These are phyloP conservation scores for Talaromyces ruber DNA, from an alignment of 495 filamentous ascomycete genomes.

Conservation along the genomic window DNA sequence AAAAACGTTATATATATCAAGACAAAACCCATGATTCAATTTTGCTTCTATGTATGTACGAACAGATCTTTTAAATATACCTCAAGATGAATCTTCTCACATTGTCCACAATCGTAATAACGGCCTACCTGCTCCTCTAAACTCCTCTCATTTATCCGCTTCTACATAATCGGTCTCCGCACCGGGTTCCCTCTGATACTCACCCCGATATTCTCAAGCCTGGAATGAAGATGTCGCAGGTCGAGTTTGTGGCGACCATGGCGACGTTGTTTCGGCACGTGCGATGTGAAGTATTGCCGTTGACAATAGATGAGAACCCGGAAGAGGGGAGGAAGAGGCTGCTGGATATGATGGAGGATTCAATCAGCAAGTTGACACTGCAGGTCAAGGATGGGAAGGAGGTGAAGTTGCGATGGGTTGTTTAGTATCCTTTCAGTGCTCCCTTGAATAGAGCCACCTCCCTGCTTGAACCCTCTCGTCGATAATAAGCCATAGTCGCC, in stretches of 20 bases:
- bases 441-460: not conserved
- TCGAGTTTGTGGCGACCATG: conserved; percentile 44
- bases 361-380: not conserved
- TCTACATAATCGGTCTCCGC: conserved; percentile 45
- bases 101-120: not conserved
- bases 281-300: conserved; percentile 8
- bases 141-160: not conserved
- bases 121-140: not conserved
- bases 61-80: no score
- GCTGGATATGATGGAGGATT: conserved; percentile 2
- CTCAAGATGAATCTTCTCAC: not conserved
- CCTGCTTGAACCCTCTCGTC: not conserved
- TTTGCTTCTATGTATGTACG: no score
- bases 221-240: conserved; percentile 43
- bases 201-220: conserved; percentile 43
- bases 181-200: conserved; percentile 55
- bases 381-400: conserved; percentile 2
- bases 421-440: not conserved
- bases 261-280: conserved; percentile 26
- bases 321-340: not conserved
- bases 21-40: no score
- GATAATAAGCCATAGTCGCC: not conserved
- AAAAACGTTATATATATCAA: no score
- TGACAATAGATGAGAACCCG: not conserved
- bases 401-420: conserved; percentile 5